Evolutionary conservation across 345 rosid species (phyloP), one percentile per base, ranked within the genome.

Genomic region (Arabidopsis arenosa): DNA sequence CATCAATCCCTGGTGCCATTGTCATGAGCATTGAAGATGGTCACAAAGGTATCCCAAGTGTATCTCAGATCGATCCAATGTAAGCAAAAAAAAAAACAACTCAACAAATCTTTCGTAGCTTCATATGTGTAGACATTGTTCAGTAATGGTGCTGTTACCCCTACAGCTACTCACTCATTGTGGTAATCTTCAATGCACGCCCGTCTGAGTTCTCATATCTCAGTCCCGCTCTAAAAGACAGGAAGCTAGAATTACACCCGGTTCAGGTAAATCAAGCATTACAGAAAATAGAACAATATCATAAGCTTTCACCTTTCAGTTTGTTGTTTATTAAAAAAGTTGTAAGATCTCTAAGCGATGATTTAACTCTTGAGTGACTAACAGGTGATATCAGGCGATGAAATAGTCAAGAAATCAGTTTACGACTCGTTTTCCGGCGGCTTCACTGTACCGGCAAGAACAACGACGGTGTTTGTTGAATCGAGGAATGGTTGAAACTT

Each of bases 11-110:
- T 8, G 99, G 97, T 28, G 84, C 90, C 70, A 88, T 92, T 48
- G 92, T 82, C 74, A 89, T 92, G 92, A 88, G 93, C 84, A 84
- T 95, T 78, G 97, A 95, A 84, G 97, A 90, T 83, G 93, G 93
- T 49, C 78, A 75, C 43, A 78, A 81, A 77, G 92, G 86, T 71
- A 66, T 74, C 58, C 84, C 88, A 1, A 89, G 89, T 65, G 64
- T 89, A 74, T 77, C 92, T 66, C 91, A 85, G 75, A 82, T 90
- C 65, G 97, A 95, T 84, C 83, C 90, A 28, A 55, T 62, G 97
- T 92, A 80, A 57, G 98, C 81, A 69, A 44, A 21, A 52, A 32
- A 47, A 18, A 48, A 28, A 32, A 58, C 14, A 62, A 64, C 21
- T 47, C 39, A 15, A 55, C 12, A 52, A 51, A 40, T 49, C n/a